Base-by-base conservation (phyloP, 768 basidiomycete genomes). In the Baorangia bicolor region DNA sequence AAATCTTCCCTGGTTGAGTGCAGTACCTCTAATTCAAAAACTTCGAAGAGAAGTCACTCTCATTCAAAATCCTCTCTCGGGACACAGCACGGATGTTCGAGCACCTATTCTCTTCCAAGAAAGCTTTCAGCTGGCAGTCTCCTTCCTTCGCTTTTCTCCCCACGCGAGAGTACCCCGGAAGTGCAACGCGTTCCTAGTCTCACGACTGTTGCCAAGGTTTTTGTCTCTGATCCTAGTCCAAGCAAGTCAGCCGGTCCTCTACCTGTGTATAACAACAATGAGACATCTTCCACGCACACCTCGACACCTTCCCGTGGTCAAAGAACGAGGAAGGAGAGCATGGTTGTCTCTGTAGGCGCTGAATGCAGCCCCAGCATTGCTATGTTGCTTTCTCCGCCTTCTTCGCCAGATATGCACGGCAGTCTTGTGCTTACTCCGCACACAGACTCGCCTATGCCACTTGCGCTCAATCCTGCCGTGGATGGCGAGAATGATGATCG, bases 311-410 rank as follows among this genome's bases (percentile, higher is more conserved):
- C 46, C 11, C 58, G 66, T 51, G 66, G 64, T 14, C 61, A 70
- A 46, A 58, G 44, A 33, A 46, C 27, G 18, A 54, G 52, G 34
- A 59, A 63, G 31, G 61, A 51, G 21, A 60, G 59, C 28, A 25
- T 53, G 23, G n/a, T 30, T 39, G 20, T 44, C 27, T 28, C 59
- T 40, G 52, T 41, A 23, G 49, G 42, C 13, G 21, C 39, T 0
- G 57, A 44, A 12, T 51, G 55, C 44, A 59, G 13, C 23, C 49
- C 58, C 2, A 63, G 49, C 37, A 63, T 61, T 27, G 55, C 65
- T n/a, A 62, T 64, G 63, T 33, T 71, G 5, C 53, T 68, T 34
- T 73, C 71, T 30, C 62, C 59, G 3, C 67, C 62, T 39, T 49
- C 60, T 18, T 68, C 65, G 8, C 58, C 64, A 35, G 39, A 41